phyloP scores from a whole-genome alignment of 768 basidiomycete genomes.

The Cyclocybe cylindracea region DNA sequence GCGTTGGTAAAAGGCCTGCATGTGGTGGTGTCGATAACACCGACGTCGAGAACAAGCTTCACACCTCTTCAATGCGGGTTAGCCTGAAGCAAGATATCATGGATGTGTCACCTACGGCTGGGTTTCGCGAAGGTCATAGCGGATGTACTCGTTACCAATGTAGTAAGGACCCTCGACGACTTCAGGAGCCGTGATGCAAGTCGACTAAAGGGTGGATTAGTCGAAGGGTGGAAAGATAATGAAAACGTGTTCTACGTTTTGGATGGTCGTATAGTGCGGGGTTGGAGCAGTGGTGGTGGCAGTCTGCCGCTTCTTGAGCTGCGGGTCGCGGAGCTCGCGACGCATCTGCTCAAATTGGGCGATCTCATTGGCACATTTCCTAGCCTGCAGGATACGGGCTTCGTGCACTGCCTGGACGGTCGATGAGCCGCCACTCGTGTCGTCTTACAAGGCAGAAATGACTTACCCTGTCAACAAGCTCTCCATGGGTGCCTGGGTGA shows the following conservation, averaged over 20 bases:
- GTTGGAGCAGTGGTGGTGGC: background rate
- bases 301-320: background rate
- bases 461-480: too few relatives aligned
- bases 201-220: background rate
- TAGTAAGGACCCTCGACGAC: conserved; percentile 18
- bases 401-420: too few relatives aligned
- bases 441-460: too few relatives aligned
- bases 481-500: too few relatives aligned
- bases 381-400: too few relatives aligned
- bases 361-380: too few relatives aligned
- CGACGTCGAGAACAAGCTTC: conserved; percentile 33
- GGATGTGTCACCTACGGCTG: conserved; percentile 14
- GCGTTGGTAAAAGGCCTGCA: conserved; percentile 34
- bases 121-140: conserved; percentile 25
- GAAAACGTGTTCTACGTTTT: background rate
- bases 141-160: conserved; percentile 26
- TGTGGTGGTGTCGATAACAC: conserved; percentile 35
- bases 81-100: too few relatives aligned
- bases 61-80: conserved; percentile 23
- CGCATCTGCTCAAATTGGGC: too few relatives aligned
- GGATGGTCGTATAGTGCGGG: conserved; percentile 3
- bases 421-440: too few relatives aligned
- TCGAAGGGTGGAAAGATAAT: background rate
- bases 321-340: background rate
- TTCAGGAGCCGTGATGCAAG: background rate